A percentile compares a stretch with the other conserved stretches of the same genome.
These are phyloP conservation scores for Vachellia pachyceras DNA, from an alignment of 306 rosid genomes.

Conservation along the genomic window DNA sequence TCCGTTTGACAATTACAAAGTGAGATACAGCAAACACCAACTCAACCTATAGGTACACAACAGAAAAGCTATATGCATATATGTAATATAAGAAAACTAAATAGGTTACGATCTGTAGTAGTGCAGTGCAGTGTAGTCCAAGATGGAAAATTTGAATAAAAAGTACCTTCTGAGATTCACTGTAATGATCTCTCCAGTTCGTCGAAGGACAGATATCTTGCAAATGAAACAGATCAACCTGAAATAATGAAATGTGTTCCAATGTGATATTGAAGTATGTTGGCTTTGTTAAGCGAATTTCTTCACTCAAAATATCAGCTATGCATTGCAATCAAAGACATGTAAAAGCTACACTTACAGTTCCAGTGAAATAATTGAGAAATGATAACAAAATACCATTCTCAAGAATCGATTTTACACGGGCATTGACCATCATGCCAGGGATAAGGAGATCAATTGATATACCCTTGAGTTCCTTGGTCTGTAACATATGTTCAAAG, in stretches of 20 bases:
- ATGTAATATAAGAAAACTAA: background rate
- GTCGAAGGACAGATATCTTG: slow-evolving; percentile 63
- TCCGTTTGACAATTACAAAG: slow-evolving; percentile 10
- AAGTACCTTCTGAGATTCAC: slow-evolving; percentile 77
- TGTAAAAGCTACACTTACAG: slow-evolving; percentile 62
- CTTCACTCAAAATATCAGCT: slow-evolving; percentile 28
- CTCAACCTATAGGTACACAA: background rate
- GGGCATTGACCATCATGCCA: slow-evolving; percentile 92
- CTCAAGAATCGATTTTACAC: slow-evolving; percentile 81
- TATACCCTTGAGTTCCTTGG: slow-evolving; percentile 86
- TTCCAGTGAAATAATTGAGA: slow-evolving; percentile 91
- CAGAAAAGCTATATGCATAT: background rate
- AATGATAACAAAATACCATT: slow-evolving; percentile 94
- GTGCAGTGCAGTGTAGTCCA: slow-evolving; percentile 25
- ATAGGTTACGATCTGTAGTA: background rate
- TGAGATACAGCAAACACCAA: slow-evolving; percentile 2
- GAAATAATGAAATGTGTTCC: slow-evolving; percentile 33
- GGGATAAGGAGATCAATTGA: slow-evolving; percentile 93
- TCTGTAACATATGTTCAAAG: slow-evolving; percentile 54
- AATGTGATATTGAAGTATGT: background rate
- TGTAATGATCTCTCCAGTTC: slow-evolving; percentile 76
- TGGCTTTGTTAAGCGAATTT: slow-evolving; percentile 24
- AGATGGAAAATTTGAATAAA: slow-evolving; percentile 30
- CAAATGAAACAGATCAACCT: slow-evolving; percentile 93
- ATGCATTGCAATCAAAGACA: slow-evolving; percentile 9